Conservation (phyloP, 164 flowering plant species). For the Nymphaea thermarum region DNA sequence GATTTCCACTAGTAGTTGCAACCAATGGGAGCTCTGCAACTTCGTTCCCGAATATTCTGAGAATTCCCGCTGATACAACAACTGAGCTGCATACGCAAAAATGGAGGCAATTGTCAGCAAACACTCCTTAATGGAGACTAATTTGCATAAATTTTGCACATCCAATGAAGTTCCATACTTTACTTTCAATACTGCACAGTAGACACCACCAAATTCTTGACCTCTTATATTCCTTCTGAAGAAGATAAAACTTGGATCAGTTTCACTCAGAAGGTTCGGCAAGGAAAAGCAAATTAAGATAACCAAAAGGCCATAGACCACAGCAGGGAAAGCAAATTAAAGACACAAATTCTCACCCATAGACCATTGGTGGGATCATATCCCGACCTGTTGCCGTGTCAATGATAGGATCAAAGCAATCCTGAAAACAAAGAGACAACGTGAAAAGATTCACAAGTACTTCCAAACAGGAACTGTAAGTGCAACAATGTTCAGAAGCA, state of each 20-base stretch:
- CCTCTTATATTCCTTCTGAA: constrained; percentile 41
- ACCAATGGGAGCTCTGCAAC: constrained; percentile 87
- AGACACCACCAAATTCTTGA: constrained; percentile 74
- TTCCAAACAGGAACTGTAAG: neutral
- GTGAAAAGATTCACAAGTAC: neutral
- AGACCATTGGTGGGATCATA: constrained; percentile 73
- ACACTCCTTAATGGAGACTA: neutral
- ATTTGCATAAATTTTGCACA: neutral
- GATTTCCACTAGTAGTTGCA: constrained; percentile 64
- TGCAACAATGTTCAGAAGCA: neutral
- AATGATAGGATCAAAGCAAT: constrained; percentile 62
- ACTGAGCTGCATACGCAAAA: constrained; percentile 45
- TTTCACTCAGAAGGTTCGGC: neutral
- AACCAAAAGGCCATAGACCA: neutral
- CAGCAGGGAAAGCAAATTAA: neutral
- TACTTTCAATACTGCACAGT: constrained; percentile 59
- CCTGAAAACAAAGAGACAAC: constrained; percentile 15
- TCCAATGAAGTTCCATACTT: constrained; percentile 36
- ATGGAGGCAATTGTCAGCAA: neutral
- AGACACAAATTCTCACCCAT: constrained; percentile 47
- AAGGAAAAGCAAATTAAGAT: neutral
- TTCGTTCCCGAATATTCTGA: constrained; percentile 69
- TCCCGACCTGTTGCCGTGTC: constrained; percentile 43
- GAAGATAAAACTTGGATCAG: constrained; percentile 1
- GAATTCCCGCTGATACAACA: constrained; percentile 76